Conservation (phyloP, 306 rosid species). For the Dryas drummondii region DNA sequence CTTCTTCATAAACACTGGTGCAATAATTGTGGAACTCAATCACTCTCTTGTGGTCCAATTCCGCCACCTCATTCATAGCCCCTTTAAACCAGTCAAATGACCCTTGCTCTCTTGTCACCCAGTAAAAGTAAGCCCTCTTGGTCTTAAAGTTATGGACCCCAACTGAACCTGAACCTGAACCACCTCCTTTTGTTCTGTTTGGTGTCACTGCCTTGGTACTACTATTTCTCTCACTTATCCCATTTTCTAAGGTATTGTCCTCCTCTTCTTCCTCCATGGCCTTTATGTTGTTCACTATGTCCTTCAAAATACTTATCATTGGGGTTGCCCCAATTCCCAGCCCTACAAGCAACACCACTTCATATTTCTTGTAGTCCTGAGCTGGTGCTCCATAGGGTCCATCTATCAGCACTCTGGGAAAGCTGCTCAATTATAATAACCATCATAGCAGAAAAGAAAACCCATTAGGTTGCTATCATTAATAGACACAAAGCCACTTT, state of each 20-base stretch:
- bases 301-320: constrained; percentile 68
- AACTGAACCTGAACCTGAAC: no score
- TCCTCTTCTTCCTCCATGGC: constrained; percentile 48
- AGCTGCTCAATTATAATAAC: background rate
- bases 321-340: constrained; percentile 75
- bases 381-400: constrained; percentile 85
- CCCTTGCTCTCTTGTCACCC: constrained; percentile 73
- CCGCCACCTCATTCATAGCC: constrained; percentile 67
- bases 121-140: constrained; percentile 55
- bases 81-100: constrained; percentile 71
- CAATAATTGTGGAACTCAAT: constrained; percentile 66
- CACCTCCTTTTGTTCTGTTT: background rate
- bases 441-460: background rate
- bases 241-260: background rate
- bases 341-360: constrained; percentile 63
- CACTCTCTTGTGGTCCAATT: constrained; percentile 46
- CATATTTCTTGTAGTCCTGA: constrained; percentile 68
- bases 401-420: constrained; percentile 58
- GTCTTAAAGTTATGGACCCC: constrained; percentile 33
- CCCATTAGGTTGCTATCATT: background rate
- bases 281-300: constrained; percentile 50
- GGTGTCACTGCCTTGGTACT: background rate
- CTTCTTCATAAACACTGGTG: constrained; percentile 76
- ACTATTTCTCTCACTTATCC: background rate
- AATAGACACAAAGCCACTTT: constrained; percentile 14